Evolutionary conservation across 2,329 filamentous ascomycete genomes (phyloP), one percentile per base, ranked within the genome.

Genomic region (Neonectria neomacrospora): DNA sequence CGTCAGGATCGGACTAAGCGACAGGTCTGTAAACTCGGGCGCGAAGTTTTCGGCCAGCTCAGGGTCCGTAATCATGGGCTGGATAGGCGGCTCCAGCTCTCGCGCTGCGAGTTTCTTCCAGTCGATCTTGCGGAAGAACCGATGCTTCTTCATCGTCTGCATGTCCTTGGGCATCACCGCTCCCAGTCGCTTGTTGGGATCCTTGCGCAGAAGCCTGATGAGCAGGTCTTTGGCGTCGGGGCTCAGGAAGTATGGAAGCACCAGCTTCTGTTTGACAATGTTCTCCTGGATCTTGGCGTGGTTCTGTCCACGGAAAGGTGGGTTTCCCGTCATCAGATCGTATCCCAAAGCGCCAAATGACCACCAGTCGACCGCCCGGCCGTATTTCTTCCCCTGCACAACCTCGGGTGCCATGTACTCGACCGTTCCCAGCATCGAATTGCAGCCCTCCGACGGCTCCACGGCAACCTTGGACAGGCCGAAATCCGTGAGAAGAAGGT

Each of bases 381-480:
- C 94, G 77, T 99, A 99, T 69, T 92, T 90, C 68, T 92, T 90
- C 65, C 94, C 94, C 66, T 90, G 87, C 64, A 99, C 89, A 54
- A 99, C 92, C 80, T 99, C 96, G 1, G 96, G 96, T 0, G 96
- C 96, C 96, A 99, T 99, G 85, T 99, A 99, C 77, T 98, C 96
- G 62, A 97, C 91, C 0, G 96, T 99, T 54, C 96, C 96, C 10
- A 97, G 88, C 69, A 97, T 91, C 44, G 93, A 97, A 79, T 94
- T 93, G 84, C 95, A 97, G 58, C 78, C 82, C 44, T 89, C 89
- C 3, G 74, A 72, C 20, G 75, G 73, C 61, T 94, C 90, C 16
- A 96, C 86, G 1, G 94, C 90, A 32, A 98, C 96, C 80, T 99
- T 99, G 80, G 93, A 97, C 18, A 99, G 87, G 5, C 96, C 96